phyloP scores from a whole-genome alignment of 192 early-diverging fungal genomes.

The Coemansia sp. region DNA sequence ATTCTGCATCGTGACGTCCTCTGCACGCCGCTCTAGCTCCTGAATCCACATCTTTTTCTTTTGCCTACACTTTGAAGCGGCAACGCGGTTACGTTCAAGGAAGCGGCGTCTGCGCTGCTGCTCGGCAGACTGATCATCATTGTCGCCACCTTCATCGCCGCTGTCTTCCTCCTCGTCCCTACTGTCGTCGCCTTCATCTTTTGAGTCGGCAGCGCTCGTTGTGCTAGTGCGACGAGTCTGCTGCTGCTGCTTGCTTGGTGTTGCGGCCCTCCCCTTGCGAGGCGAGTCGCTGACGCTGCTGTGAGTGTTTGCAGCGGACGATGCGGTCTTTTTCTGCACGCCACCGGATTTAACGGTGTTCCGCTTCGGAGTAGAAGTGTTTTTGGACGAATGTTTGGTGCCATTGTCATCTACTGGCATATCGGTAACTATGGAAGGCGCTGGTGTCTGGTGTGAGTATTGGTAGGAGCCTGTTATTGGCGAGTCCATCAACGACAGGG shows the following conservation, averaged over 20 bases:
- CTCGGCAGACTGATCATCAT: conserved; percentile 40
- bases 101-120: conserved; percentile 74
- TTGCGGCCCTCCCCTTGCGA: neutral
- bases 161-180: conserved; percentile 2
- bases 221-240: neutral
- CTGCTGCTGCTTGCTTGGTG: neutral
- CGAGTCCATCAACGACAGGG: conserved; percentile 12
- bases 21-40: conserved; percentile 70
- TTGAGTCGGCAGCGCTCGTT: conserved; percentile 6
- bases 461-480: neutral
- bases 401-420: conserved; percentile 2
- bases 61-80: conserved; percentile 88
- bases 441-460: neutral
- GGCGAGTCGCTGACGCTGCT: neutral
- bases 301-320: neutral
- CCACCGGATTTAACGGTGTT: conserved; percentile 21
- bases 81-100: conserved; percentile 83
- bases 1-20: conserved; percentile 51
- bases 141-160: conserved; percentile 20
- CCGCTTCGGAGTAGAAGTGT: conserved; percentile 4
- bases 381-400: conserved; percentile 23
- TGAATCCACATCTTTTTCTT: conserved; percentile 91
- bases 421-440: neutral
- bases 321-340: conserved; percentile 16
- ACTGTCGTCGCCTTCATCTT: conserved; percentile 4